phyloP scores from a whole-genome alignment of 345 rosid genomes.

The Eucalyptus regnans region DNA sequence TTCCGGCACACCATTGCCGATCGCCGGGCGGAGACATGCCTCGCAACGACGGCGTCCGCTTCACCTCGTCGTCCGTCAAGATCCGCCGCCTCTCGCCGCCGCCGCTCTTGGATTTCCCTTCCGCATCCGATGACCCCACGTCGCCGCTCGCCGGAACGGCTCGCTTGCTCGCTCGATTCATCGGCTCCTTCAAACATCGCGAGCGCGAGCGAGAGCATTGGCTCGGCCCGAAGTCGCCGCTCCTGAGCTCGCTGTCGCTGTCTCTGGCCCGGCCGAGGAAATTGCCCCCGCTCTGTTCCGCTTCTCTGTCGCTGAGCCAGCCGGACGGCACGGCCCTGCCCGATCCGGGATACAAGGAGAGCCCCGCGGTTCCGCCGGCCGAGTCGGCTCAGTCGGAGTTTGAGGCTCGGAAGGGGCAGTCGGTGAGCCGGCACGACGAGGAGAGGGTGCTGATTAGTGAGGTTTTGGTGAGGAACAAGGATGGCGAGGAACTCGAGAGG shows the following conservation, averaged over 20 bases:
- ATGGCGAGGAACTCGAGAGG: conserved; percentile 89
- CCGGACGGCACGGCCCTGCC: neutral
- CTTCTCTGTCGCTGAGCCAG: conserved; percentile 33
- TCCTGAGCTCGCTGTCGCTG: neutral
- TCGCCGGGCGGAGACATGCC: neutral
- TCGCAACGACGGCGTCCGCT: conserved; percentile 17
- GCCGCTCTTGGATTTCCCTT: neutral
- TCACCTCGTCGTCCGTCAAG: conserved; percentile 21
- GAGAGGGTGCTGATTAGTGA: conserved; percentile 88
- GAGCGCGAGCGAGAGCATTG: neutral
- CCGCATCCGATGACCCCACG: neutral
- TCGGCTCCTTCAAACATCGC: conserved; percentile 18
- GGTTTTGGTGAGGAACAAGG: conserved; percentile 85
- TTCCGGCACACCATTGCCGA: neutral
- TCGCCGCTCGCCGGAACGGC: conserved; percentile 13
- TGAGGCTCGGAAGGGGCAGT: conserved; percentile 35
- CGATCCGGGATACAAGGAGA: neutral
- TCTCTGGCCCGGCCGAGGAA: neutral
- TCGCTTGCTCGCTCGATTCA: conserved; percentile 9
- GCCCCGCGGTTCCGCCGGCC: neutral
- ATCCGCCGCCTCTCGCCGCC: conserved; percentile 3
- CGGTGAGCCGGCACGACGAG: conserved; percentile 42
- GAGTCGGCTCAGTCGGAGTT: conserved; percentile 18
- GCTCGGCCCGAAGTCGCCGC: neutral
- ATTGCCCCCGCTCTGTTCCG: conserved; percentile 14